Conservation (phyloP, 495 filamentous ascomycete species). For the Hypoxylon cercidicola region DNA sequence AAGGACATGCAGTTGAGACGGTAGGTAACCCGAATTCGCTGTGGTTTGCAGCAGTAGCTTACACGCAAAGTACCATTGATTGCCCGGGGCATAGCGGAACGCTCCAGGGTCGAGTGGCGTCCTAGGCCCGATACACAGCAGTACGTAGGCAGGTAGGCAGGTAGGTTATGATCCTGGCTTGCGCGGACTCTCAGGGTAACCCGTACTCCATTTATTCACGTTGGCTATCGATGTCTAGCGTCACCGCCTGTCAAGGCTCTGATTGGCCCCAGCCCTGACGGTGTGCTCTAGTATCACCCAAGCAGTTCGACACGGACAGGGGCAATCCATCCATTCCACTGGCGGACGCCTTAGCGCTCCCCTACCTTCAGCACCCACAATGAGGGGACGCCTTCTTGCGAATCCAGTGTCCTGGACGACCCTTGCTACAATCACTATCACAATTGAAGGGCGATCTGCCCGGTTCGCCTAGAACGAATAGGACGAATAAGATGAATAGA, state of each 20-base stretch:
- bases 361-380: constrained; percentile 19
- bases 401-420: constrained; percentile 32
- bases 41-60: constrained; percentile 34
- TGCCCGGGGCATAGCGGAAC: constrained; percentile 34
- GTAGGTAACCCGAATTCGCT: constrained; percentile 38
- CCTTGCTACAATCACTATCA: constrained; percentile 35
- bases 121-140: constrained; percentile 19
- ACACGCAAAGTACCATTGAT: constrained; percentile 36
- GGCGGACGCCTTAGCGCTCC: constrained; percentile 35
- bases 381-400: constrained; percentile 25
- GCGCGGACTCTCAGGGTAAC: constrained; percentile 26
- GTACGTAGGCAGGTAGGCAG: constrained; percentile 4
- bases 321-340: constrained; percentile 40
- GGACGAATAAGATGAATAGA: no score
- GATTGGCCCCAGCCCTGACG: constrained; percentile 32
- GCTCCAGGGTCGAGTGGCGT: constrained; percentile 28
- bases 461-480: constrained; percentile 28
- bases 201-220: constrained; percentile 28
- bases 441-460: constrained; percentile 20
- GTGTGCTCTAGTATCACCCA: constrained; percentile 25
- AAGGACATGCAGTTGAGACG: constrained; percentile 25
- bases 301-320: constrained; percentile 37
- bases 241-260: constrained; percentile 27
- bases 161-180: constrained; percentile 32
- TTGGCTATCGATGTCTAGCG: constrained; percentile 40